Percentiles rank a stretch among this genome's conserved stretches.
Conservation (phyloP, 164 flowering plant species). For the Buxus sempervirens region DNA sequence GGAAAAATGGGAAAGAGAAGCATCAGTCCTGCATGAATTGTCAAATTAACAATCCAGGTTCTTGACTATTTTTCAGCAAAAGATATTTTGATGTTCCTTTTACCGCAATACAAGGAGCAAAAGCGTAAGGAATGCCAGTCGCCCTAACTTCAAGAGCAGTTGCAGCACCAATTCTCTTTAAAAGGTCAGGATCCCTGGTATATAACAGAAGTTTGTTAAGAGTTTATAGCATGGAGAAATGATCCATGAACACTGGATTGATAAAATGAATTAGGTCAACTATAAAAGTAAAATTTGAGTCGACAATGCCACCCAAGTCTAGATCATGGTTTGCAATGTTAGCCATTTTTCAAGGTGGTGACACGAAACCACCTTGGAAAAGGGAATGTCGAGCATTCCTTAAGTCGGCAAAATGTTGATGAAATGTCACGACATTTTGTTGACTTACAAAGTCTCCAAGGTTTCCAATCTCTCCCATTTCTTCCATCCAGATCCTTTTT, state of each 20-base stretch:
- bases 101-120: constrained; percentile 68
- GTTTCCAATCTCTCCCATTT: no score
- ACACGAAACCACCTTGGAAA: no score
- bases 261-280: background rate
- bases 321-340: no score
- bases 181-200: constrained; percentile 47
- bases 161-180: constrained; percentile 53
- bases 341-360: no score
- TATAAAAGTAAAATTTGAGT: background rate
- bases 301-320: no score
- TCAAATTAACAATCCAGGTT: background rate
- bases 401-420: no score
- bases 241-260: background rate
- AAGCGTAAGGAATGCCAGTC: constrained; percentile 53
- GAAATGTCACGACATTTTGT: no score
- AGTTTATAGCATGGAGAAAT: background rate
- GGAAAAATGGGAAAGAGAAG: background rate
- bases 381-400: no score
- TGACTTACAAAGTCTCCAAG: no score
- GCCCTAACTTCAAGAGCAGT: constrained; percentile 70
- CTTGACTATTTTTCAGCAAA: no score
- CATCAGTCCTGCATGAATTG: background rate
- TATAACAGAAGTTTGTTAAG: background rate
- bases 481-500: no score
- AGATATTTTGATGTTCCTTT: background rate